Base-by-base conservation (phyloP, 768 basidiomycete genomes). In the Rhizopogon vinicolor region DNA sequence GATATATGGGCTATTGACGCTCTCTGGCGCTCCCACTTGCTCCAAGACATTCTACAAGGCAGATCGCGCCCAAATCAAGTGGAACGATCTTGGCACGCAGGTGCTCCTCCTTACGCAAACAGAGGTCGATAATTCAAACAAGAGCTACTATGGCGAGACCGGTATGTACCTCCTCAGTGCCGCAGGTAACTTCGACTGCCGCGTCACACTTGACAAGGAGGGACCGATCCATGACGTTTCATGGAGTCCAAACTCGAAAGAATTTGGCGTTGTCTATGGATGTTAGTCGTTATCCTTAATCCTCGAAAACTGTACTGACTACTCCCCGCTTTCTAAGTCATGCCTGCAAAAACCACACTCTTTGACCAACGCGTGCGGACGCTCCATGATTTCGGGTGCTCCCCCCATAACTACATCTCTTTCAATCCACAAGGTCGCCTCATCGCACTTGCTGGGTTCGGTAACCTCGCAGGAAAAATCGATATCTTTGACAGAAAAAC, bases 71-170 rank as follows among this genome's bases (percentile, higher is more conserved):
- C 83, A 84, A 64, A 87, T 99, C 72, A 98, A 98, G 73, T 99
- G 96, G 96, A 98, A 98, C 66, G 84, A 83, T 7, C 82, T 94
- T 16, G 97, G 96, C 18, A 96, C 94, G 0, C 91, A 92, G 65
- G 89, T 95, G 2, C 76, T 99, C 53, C 80, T 98, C 57, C 73
- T 98, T 39, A 95, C 96, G 0, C 93, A 95, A 65, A 96, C 95
- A 4, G 97, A 99, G 64, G 95, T 98, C 52, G 96, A 99, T 66
- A 92, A 91, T 68, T 88, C 91, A 44, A 96, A 96, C 71, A 97
- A 91, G 81, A 94, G 88, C 64, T 99, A 99, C 71, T 99, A 98
- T 62, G 97, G 97, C 52, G 96, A 98, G 76, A 97, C 95, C 2
- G 91, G 92, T 51, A 75, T 99, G 65, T 49, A 49, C 48, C 48